These are phyloP conservation scores for Cystobasidiaceae sp. DNA, from an alignment of 1,284 basidiomycete genomes.

Conservation along the genomic window DNA sequence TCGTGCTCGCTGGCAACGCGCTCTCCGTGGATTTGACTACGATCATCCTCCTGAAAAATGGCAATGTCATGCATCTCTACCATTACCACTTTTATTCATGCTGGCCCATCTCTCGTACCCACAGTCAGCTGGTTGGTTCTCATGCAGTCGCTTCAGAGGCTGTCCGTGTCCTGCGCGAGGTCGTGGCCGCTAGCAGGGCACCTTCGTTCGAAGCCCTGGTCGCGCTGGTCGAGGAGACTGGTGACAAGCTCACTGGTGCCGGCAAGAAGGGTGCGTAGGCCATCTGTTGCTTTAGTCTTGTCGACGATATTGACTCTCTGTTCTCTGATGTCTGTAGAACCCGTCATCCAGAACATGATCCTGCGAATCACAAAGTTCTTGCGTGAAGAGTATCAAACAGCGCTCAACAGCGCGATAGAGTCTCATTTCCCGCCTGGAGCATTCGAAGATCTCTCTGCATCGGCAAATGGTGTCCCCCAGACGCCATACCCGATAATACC, in stretches of 20 bases:
- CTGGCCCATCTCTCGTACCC: not conserved
- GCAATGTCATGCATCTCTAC: not conserved
- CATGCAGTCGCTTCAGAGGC: conserved; percentile 84
- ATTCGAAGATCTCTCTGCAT: conserved; percentile 68
- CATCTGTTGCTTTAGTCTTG: not conserved
- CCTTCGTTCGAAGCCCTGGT: conserved; percentile 81
- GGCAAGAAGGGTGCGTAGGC: conserved; percentile 77
- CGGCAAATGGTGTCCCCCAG: conserved; percentile 56
- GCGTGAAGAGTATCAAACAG: conserved; percentile 70
- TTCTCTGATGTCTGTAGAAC: conserved; percentile 55
- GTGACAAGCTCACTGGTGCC: conserved; percentile 72
- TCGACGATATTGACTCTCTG: not conserved
- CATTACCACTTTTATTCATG: not conserved
- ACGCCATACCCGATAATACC: conserved; percentile 31
- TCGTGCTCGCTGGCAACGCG: not conserved
- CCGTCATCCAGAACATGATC: conserved; percentile 89
- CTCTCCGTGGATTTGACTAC: not conserved
- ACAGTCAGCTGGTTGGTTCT: conserved; percentile 80
- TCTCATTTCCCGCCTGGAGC: conserved; percentile 67
- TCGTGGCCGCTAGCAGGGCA: conserved; percentile 80
- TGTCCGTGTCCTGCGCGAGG: conserved; percentile 75
- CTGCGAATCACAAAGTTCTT: conserved; percentile 86
- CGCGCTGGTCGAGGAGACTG: conserved; percentile 71
- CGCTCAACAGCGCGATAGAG: conserved; percentile 48
- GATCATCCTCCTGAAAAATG: not conserved